Evolutionary conservation across 257 asterid species (phyloP).

Genomic region (Penstemon eatonii): DNA sequence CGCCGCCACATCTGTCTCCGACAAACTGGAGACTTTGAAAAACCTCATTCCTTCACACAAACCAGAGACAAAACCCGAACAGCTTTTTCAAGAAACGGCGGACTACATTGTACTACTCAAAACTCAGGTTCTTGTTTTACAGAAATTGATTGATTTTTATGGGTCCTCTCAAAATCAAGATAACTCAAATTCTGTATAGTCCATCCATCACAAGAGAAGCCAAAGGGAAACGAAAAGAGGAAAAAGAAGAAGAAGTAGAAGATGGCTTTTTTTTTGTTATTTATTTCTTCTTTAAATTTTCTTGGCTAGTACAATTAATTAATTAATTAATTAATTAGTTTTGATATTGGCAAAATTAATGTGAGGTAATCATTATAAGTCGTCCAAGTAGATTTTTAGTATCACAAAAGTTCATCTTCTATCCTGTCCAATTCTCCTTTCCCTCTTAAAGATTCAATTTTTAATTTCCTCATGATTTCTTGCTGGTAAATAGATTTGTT

Average conservation of each 20-base stretch:
- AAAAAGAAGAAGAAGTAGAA: slow-evolving; percentile 7
- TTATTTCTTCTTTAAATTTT: neutral
- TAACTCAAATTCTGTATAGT: slow-evolving; percentile 45
- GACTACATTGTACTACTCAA: slow-evolving; percentile 68
- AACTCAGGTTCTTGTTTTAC: slow-evolving; percentile 72
- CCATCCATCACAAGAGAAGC: slow-evolving; percentile 5
- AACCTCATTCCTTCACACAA: slow-evolving; percentile 54
- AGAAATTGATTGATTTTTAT: slow-evolving; percentile 66
- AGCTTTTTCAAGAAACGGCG: slow-evolving; percentile 72
- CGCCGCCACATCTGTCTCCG: slow-evolving; percentile 36
- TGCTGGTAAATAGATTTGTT: neutral
- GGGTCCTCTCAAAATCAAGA: slow-evolving; percentile 44
- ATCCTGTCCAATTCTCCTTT: neutral
- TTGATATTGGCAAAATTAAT: slow-evolving; percentile 21
- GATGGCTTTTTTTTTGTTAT: slow-evolving; percentile 20
- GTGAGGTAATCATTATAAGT: slow-evolving; percentile 21
- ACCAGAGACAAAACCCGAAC: slow-evolving; percentile 46
- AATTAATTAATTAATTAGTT: slow-evolving; percentile 17
- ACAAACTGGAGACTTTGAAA: slow-evolving; percentile 72
- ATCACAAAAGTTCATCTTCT: neutral
- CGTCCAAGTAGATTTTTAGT: slow-evolving; percentile 30
- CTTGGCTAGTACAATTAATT: slow-evolving; percentile 15
- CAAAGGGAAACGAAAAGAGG: neutral
- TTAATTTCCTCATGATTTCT: neutral
- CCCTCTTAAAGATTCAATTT: neutral